A percentile compares a stretch with the other conserved stretches of the same genome.
Evolutionary conservation across 1,284 basidiomycete genomes (phyloP).

Genomic region (Peniophora sp.): DNA sequence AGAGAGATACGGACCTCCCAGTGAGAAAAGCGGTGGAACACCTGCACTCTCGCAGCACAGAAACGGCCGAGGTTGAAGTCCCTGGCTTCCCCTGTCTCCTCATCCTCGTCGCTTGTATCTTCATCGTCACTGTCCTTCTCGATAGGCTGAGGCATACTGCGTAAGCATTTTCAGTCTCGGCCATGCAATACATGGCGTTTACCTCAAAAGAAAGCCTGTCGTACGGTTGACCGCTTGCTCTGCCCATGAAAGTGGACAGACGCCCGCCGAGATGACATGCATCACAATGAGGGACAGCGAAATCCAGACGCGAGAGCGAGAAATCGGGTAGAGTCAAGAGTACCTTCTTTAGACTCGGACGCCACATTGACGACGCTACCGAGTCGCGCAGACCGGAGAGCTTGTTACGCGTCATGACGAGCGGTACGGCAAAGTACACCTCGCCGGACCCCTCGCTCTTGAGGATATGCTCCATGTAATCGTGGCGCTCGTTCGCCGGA

Average conservation of each 20-base stretch:
- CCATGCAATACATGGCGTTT: conserved; percentile 3
- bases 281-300: conserved; percentile 59
- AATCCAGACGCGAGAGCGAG: conserved; percentile 41
- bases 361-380: conserved; percentile 77
- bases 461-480: conserved; percentile 46
- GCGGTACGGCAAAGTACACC: conserved; percentile 65
- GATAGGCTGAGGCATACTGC: background rate
- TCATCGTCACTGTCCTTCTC: conserved; percentile 15
- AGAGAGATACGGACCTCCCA: conserved; percentile 65
- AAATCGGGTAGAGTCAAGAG: conserved; percentile 65
- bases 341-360: conserved; percentile 52
- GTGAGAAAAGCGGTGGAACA: conserved; percentile 73
- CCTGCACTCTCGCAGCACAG: conserved; percentile 60
- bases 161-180: background rate
- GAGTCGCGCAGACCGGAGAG: conserved; percentile 62
- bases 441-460: conserved; percentile 47
- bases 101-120: conserved; percentile 13
- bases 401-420: conserved; percentile 56
- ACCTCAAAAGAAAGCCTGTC: conserved; percentile 52
- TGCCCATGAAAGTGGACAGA: conserved; percentile 50
- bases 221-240: conserved; percentile 53
- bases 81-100: conserved; percentile 23
- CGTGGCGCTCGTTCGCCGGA: conserved; percentile 38
- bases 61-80: conserved; percentile 62
- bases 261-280: conserved; percentile 72